Base-by-base conservation (phyloP, 140 eudicot genomes). In the Anethum foeniculum region DNA sequence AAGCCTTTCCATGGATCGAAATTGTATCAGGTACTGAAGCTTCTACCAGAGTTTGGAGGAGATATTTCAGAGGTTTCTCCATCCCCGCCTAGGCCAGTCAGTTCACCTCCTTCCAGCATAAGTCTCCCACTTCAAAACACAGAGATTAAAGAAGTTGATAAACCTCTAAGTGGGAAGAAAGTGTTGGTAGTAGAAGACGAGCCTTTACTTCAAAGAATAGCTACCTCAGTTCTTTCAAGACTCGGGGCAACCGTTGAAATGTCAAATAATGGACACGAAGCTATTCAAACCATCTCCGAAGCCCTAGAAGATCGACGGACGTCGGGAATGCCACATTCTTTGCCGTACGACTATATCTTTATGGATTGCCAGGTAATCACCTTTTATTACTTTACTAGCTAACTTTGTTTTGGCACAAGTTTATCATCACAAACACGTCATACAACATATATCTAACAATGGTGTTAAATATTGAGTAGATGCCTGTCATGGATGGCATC, bases 1-100 rank as follows among this genome's bases (percentile, higher is more conserved):
- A 85, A 88, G 81, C 96, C 96, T n/a, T 80, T 93, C 23, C 98
- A 93, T 77, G 96, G 97, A 32, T 88, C 93, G 8, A 94, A 90
- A 47, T 69, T 91, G 72, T 27, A 81, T 75, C 83, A 84, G 15
- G 81, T 87, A 56, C 80, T 91, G 15, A 73, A 84, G 7, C 84
- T 93, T 62, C 76, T 93, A 7, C 97, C 96, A 0, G 96, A 89
- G 82, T 89, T 83, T 89, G 79, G 88, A 38, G 85, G 81, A 10
- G 2, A 10, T 32, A 34, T 12, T 23, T n/a, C 3, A 58, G 30
- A 6, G 11, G 16, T 13, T 52, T 18, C n/a, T 18, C 4, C n/a
- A 52, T 52, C 60, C n/a, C 60, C 3, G 32, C 13, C 15, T n/a
- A 60, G 32, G 28, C 69, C 69, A n/a, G 7, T n/a, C 0, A 7